A percentile compares a stretch with the other conserved stretches of the same genome.
Conservation (phyloP, 176 grass and related monocot species). For the Poa pratensis region DNA sequence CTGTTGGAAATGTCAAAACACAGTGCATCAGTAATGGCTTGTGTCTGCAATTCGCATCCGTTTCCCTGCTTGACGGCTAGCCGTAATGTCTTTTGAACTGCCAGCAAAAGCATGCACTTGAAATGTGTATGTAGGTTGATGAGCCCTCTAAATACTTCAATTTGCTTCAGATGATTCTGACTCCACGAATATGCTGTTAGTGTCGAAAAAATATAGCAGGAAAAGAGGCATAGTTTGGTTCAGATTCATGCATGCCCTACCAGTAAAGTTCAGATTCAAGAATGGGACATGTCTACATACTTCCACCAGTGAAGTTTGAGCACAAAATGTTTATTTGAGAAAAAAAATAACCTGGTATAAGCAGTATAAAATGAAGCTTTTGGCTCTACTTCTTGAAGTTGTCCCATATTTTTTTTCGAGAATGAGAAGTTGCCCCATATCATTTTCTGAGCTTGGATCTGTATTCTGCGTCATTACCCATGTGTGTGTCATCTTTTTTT, state of each 20-base stretch:
- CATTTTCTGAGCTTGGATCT: background rate
- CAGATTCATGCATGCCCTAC: background rate
- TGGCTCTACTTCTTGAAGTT: background rate
- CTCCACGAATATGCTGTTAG: background rate
- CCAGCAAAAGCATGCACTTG: background rate
- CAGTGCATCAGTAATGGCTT: background rate
- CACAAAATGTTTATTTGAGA: background rate
- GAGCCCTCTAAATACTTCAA: background rate
- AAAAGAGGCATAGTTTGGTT: background rate
- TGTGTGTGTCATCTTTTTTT: background rate
- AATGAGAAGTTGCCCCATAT: background rate
- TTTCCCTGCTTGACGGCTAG: background rate
- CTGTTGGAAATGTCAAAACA: conserved; percentile 13
- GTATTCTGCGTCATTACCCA: background rate
- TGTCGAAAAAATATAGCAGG: background rate
- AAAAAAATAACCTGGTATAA: background rate
- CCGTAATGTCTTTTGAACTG: background rate
- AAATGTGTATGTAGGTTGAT: conserved; percentile 8
- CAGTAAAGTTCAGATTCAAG: background rate
- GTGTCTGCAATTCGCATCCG: background rate
- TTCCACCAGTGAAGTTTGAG: conserved; percentile 8
- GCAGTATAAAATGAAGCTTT: background rate
- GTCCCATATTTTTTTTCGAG: background rate
- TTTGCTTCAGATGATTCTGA: background rate
- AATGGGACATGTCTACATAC: background rate